phyloP scores from a whole-genome alignment of 2,329 filamentous ascomycete species.

The Fusarium subtropicale region DNA sequence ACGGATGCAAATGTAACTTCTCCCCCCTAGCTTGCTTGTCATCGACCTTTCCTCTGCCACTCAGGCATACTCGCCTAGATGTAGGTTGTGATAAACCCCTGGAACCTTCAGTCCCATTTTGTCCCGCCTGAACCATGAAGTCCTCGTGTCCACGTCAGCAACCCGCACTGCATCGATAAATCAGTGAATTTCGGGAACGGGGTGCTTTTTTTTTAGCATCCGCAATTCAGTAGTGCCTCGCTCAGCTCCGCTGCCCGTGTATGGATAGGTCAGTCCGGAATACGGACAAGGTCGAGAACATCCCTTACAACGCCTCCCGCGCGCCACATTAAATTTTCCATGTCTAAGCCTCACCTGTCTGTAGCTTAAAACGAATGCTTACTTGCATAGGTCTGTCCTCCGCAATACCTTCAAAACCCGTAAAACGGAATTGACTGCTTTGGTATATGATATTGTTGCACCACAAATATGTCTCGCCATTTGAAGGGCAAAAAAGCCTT shows the following conservation, averaged over 20 bases:
- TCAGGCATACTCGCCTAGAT: neutral
- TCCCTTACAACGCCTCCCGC: conserved; percentile 17
- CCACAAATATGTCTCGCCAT: neutral
- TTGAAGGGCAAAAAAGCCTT: neutral
- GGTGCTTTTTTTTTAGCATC: conserved; percentile 34
- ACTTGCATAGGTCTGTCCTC: neutral
- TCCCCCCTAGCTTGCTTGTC: conserved; percentile 19
- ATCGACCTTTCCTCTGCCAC: neutral
- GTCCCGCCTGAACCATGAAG: conserved; percentile 13
- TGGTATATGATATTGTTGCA: neutral
- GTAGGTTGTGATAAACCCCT: conserved; percentile 14
- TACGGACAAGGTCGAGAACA: conserved; percentile 8
- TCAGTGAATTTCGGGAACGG: conserved; percentile 1
- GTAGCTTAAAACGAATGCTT: neutral
- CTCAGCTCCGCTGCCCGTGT: conserved; percentile 14
- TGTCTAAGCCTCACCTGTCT: conserved; percentile 1
- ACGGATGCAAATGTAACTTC: neutral
- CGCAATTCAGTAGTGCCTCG: conserved; percentile 25
- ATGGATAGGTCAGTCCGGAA: neutral
- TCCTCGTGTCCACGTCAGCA: conserved; percentile 42
- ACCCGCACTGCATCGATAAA: conserved; percentile 14
- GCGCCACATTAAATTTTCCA: conserved; percentile 19
- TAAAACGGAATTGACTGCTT: neutral
- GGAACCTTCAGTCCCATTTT: conserved; percentile 4
- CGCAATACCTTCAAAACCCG: neutral